Percentiles rank a stretch among this genome's conserved stretches.
These are phyloP conservation scores for Lactifluus pinguis DNA, from an alignment of 768 basidiomycete species.

Conservation along the genomic window DNA sequence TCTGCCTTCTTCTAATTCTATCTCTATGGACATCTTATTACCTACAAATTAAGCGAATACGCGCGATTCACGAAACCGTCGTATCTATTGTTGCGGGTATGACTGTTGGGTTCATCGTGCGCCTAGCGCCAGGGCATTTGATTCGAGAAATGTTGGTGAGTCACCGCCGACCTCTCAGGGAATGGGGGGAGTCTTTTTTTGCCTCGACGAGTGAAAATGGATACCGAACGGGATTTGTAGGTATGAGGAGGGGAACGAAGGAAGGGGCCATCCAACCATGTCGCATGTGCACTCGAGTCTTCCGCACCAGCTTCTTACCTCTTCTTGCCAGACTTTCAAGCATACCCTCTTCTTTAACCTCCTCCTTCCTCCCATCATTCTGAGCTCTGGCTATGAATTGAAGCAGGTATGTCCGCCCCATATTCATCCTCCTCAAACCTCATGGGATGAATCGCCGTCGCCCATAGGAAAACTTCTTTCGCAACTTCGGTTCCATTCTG, in stretches of 20 bases:
- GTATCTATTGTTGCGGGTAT: slow-evolving; percentile 95
- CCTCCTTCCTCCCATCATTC: slow-evolving; percentile 94
- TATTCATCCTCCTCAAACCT: not conserved
- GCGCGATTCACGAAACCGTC: slow-evolving; percentile 91
- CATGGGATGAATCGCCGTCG: not conserved
- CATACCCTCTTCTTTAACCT: slow-evolving; percentile 98
- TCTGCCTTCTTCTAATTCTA: slow-evolving; percentile 84
- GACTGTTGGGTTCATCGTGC: slow-evolving; percentile 86
- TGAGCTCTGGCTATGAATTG: slow-evolving; percentile 96
- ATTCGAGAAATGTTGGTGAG: slow-evolving; percentile 97
- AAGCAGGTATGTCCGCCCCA: slow-evolving; percentile 59
- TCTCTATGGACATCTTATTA: slow-evolving; percentile 97
- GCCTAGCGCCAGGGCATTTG: slow-evolving; percentile 86
- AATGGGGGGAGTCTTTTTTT: not conserved
- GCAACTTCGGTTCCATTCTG: slow-evolving; percentile 94
- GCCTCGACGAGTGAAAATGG: not conserved
- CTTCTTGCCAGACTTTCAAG: slow-evolving; percentile 67
- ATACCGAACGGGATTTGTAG: not conserved
- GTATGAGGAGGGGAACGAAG: not conserved
- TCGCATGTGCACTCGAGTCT: not conserved
- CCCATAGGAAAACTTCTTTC: slow-evolving; percentile 90
- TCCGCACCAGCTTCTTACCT: not conserved
- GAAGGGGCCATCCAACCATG: not conserved
- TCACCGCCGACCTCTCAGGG: slow-evolving; percentile 7
- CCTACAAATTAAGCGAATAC: slow-evolving; percentile 92